Evolutionary conservation across 2,329 filamentous ascomycete genomes (phyloP), one percentile per base, ranked within the genome.

Genomic region (Aspergillus texensis): DNA sequence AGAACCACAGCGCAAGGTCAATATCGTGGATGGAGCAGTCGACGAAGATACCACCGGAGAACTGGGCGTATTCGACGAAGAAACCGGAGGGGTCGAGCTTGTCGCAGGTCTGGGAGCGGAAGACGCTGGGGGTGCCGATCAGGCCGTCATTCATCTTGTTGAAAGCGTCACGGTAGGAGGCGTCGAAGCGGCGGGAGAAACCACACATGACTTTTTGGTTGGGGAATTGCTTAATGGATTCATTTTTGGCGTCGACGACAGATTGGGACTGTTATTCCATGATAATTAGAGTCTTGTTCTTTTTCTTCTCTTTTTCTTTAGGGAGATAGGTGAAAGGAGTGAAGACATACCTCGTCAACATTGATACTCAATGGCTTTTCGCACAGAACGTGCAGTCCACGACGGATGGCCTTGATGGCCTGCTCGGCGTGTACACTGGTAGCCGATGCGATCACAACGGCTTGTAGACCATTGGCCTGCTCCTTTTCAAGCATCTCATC

Each of bases 1-100:
- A 87, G 78, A 85, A 89, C 86, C 86, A 89, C 6, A 89, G 76
- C 0, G 86, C 83, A 4, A 89, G 81, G 66, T 89, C 87, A 66
- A 91, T 90, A 69, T 91, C 89, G 77, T 91, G 89, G 69, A 91
- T 86, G 58, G 85, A 85, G 78, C 86, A 88, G 77, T 91, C 89
- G 59, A 91, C 88, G 69, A 91, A 91, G 69, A 90, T 88, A 58
- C 88, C 88, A 28, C 88, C 88, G 1, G 81, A 85, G 75, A 85
- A 88, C 67, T 86, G 81, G 6, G 88, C 86, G 74, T 90, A 91
- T 24, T 83, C 80, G 54, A 91, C 86, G 71, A 89, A 91, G 80
- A 89, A 90, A 50, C 88, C 88, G 0, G 83, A 83, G 0, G 86
- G 85, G 63, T 89, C 87, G 60, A 85, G 82, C 72, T 86, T 88